Evolutionary conservation across 805 yeast species (phyloP), one percentile per base, ranked within the genome.

Genomic region (Suhomyces pyralidae): DNA sequence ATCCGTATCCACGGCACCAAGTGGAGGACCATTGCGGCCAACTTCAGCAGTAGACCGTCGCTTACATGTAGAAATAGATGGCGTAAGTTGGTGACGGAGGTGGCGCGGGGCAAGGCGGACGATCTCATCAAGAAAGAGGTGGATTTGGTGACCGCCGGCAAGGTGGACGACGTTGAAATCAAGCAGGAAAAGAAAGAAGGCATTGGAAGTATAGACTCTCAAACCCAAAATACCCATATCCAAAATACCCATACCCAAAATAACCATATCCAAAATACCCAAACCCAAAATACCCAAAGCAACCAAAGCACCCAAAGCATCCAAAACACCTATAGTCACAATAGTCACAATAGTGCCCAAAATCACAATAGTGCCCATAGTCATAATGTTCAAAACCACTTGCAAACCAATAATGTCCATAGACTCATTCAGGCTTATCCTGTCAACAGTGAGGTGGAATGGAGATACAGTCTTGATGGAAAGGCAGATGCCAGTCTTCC

Each of bases 61-160:
- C 78, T 92, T 52, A 90, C 96, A 0, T 91, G 97, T 66, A 76
- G 98, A 56, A 92, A 92, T 69, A 78, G 97, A 56, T 92, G 97
- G 97, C 80, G 97, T 59, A 90, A 88, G 62, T 81, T 90, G 32
- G 86, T 87, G 53, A 86, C 92, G 1, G 84, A 83, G 58, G 90
- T 87, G 40, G 89, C 84, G 4, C 70, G 88, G 64, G 85, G 85
- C 30, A 79, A 80, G 58, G 90, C 92, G 0, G 66, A 75, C 42
- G 75, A 77, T 6, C 74, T 72, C 24, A 81, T 88, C 45, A 78
- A 77, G 60, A 68, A 69, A 51, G 90, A 87, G 49, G 87, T 87
- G 19, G 83, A 84, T 47, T 76, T 76, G 22, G 72, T 81, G 8
- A 75, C 78, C 6, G 26, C 45, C 3, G 42, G 42, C 2, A 38